These are phyloP conservation scores for Aureobasidium sp. DNA, from an alignment of 2,329 filamentous ascomycete species.

Conservation along the genomic window DNA sequence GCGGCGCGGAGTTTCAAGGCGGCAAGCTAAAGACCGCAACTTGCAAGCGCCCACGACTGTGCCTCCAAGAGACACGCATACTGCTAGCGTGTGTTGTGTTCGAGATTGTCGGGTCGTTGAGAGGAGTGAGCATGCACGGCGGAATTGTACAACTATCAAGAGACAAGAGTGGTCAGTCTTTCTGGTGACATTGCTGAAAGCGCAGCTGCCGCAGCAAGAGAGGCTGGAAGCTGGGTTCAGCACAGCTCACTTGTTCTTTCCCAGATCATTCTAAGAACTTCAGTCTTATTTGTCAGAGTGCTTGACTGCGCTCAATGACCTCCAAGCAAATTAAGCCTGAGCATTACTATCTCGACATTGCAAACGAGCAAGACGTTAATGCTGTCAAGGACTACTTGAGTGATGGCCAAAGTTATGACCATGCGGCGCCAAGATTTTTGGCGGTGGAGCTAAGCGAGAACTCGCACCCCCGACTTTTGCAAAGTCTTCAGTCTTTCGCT, in stretches of 20 bases:
- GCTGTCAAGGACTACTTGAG: not conserved
- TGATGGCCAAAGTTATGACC: not conserved
- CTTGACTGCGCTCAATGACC: not conserved
- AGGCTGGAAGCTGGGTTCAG: not conserved
- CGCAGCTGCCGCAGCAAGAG: not conserved
- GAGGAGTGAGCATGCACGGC: not conserved
- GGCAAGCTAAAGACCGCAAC: not conserved
- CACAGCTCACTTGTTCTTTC: not conserved
- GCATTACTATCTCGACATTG: not conserved
- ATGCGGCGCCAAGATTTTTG: not conserved
- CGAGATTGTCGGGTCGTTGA: no score
- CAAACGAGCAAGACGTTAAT: not conserved
- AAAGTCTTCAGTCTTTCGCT: not conserved
- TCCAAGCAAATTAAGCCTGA: not conserved
- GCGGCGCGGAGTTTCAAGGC: not conserved
- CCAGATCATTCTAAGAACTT: not conserved
- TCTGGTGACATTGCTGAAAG: not conserved
- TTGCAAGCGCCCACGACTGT: not conserved
- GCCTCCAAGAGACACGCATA: not conserved
- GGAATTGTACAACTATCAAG: not conserved
- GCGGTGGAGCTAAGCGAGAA: slow-evolving; percentile 7
- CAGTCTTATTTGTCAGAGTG: not conserved
- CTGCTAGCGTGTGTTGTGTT: not conserved
- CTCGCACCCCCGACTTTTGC: slow-evolving; percentile 5
- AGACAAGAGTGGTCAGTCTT: not conserved